These are phyloP conservation scores for Dysphania ambrosioides DNA, from an alignment of 148 eudicot genomes.

Conservation along the genomic window DNA sequence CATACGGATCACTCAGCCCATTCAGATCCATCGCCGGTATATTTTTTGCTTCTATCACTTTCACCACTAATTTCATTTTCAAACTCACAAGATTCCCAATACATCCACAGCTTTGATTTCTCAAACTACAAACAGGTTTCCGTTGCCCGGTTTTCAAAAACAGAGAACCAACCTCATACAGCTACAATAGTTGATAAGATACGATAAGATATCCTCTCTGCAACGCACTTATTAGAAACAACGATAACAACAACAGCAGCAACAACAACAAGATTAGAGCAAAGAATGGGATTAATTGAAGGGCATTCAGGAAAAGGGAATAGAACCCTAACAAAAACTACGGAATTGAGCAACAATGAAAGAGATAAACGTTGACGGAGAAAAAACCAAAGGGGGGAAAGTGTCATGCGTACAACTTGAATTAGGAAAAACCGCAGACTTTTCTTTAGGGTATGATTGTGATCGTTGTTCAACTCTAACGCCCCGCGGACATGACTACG, in stretches of 20 bases:
- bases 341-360: too few relatives aligned
- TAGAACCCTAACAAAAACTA: not conserved
- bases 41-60: constrained; percentile 76
- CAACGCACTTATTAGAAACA: too few relatives aligned
- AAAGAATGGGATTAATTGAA: not conserved
- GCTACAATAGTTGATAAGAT: too few relatives aligned
- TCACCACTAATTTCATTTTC: constrained; percentile 40
- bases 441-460: not conserved
- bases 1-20: constrained; percentile 92
- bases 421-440: not conserved
- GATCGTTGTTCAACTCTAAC: not conserved
- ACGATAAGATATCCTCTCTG: too few relatives aligned
- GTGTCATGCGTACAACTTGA: too few relatives aligned
- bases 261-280: not conserved
- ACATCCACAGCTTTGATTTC: too few relatives aligned
- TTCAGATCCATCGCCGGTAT: constrained; percentile 90
- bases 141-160: too few relatives aligned
- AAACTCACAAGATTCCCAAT: too few relatives aligned
- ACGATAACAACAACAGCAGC: not conserved
- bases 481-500: not conserved
- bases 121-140: too few relatives aligned
- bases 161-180: too few relatives aligned
- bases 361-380: too few relatives aligned
- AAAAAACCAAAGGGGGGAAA: not conserved
- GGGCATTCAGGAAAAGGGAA: not conserved